A percentile compares a stretch with the other conserved stretches of the same genome.
phyloP scores from a whole-genome alignment of 176 grass and related monocot genomes.

The Cenchrus purpureus region DNA sequence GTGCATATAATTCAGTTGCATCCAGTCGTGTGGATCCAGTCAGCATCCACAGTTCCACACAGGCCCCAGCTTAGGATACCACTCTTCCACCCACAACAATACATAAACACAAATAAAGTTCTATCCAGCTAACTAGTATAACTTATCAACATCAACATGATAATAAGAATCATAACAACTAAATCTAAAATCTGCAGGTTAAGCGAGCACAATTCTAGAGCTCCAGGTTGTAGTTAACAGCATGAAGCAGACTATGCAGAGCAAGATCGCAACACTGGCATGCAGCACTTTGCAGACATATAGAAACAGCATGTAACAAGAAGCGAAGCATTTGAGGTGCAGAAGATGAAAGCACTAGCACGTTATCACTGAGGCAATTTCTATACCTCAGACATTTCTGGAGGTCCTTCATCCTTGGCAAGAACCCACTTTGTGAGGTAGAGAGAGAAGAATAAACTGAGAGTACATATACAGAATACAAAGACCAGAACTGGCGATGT shows the following conservation, averaged over 20 bases:
- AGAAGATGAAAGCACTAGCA: conserved; percentile 21
- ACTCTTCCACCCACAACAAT: conserved; percentile 14
- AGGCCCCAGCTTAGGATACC: neutral
- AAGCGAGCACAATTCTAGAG: neutral
- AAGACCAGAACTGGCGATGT: conserved; percentile 95
- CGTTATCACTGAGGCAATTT: conserved; percentile 3
- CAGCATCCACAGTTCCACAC: neutral
- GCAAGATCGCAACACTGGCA: neutral
- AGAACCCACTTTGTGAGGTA: conserved; percentile 99
- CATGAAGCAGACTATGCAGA: conserved; percentile 21
- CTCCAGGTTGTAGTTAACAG: neutral
- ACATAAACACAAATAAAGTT: neutral
- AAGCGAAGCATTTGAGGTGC: neutral
- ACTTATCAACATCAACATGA: conserved; percentile 5
- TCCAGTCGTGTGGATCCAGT: conserved; percentile 6
- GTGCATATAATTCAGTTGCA: conserved; percentile 26
- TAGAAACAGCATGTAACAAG: neutral
- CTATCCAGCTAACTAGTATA: conserved; percentile 17
- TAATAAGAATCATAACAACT: neutral
- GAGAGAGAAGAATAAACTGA: conserved; percentile 91
- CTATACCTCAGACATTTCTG: conserved; percentile 96
- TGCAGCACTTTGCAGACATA: conserved; percentile 14
- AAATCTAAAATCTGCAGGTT: conserved; percentile 26
- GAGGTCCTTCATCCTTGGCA: conserved; percentile 97
- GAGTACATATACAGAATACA: conserved; percentile 90